Conservation (phyloP, 2,329 filamentous ascomycete genomes). For the Exophiala xenobiotica region DNA sequence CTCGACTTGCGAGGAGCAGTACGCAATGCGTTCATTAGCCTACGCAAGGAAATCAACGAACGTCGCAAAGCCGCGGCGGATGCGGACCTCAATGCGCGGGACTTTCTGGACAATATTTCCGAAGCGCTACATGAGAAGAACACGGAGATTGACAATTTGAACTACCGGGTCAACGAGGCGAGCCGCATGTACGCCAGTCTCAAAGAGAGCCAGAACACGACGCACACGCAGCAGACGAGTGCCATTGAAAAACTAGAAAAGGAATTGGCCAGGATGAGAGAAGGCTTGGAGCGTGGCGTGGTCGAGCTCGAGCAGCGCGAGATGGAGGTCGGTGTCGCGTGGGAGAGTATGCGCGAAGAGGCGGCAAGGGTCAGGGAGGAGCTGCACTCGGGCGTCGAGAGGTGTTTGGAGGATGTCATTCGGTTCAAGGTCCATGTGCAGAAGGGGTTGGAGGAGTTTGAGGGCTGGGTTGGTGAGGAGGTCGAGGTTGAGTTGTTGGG, state of each 20-base stretch:
- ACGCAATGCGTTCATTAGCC: slow-evolving; percentile 71
- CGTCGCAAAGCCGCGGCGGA: slow-evolving; percentile 78
- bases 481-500: slow-evolving; percentile 80
- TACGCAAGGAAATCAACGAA: slow-evolving; percentile 92
- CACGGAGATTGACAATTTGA: slow-evolving; percentile 85
- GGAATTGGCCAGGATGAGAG: slow-evolving; percentile 64
- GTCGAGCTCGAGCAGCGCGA: slow-evolving; percentile 64
- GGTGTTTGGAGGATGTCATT: slow-evolving; percentile 94
- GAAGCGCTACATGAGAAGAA: slow-evolving; percentile 96
- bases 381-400: slow-evolving; percentile 94
- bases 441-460: slow-evolving; percentile 88
- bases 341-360: slow-evolving; percentile 31
- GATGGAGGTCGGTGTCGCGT: slow-evolving; percentile 31
- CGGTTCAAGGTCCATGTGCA: slow-evolving; percentile 98
- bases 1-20: slow-evolving; percentile 81
- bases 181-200: slow-evolving; percentile 86
- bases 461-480: slow-evolving; percentile 88
- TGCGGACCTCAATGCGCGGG: slow-evolving; percentile 89
- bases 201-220: slow-evolving; percentile 80
- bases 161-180: slow-evolving; percentile 81
- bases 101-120: slow-evolving; percentile 89
- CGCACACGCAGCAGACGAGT: slow-evolving; percentile 83
- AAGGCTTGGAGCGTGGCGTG: slow-evolving; percentile 31
- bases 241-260: slow-evolving; percentile 99
- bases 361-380: slow-evolving; percentile 70